phyloP scores from a whole-genome alignment of 2,329 filamentous ascomycete genomes.

The Botrytis paeoniae region DNA sequence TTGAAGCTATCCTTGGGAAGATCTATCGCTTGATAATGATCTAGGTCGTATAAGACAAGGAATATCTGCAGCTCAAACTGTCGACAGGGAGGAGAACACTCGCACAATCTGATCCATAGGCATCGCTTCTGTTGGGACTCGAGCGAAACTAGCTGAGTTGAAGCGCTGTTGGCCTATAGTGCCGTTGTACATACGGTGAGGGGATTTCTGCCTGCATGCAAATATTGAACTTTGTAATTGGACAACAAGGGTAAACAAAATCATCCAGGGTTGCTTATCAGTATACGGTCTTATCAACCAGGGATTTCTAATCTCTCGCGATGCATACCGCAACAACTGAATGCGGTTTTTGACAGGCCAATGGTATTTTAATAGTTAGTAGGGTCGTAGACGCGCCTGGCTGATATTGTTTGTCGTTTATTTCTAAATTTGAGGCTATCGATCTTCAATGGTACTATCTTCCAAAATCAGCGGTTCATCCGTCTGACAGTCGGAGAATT shows the following conservation, averaged over 20 bases:
- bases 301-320: background rate
- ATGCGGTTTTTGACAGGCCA: background rate
- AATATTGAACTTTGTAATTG: constrained; percentile 10
- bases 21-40: constrained; percentile 17
- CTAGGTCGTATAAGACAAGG: background rate
- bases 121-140: constrained; percentile 8
- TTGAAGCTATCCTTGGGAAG: constrained; percentile 6
- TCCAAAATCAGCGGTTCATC: background rate
- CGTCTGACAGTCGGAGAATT: background rate
- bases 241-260: constrained; percentile 11
- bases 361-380: background rate
- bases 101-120: background rate
- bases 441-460: background rate
- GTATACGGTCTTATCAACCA: background rate
- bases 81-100: constrained; percentile 2
- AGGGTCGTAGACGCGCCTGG: background rate
- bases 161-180: background rate
- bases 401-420: background rate
- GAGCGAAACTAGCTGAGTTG: background rate
- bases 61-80: background rate
- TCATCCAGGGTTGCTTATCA: constrained; percentile 12
- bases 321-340: background rate
- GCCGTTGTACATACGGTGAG: background rate
- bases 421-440: background rate
- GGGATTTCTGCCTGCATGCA: background rate